Evolutionary conservation across 2,329 filamentous ascomycete genomes (phyloP).

Genomic region (Blastomyces silverae): DNA sequence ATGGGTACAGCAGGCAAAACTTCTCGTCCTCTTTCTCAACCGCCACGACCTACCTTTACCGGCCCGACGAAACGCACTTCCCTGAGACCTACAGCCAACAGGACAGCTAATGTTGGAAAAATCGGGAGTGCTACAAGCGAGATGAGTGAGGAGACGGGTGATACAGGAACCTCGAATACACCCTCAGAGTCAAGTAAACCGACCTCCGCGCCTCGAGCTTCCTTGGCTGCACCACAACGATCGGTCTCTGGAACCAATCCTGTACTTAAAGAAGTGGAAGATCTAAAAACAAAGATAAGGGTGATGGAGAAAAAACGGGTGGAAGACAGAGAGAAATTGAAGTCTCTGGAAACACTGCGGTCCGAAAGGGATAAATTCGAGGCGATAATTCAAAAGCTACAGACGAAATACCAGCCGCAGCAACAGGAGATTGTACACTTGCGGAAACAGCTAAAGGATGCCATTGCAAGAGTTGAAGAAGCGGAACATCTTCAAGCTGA

Average conservation of each 20-base stretch:
- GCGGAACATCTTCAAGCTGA: constrained; percentile 72
- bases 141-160: constrained; percentile 23
- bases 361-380: constrained; percentile 54
- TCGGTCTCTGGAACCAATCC: constrained; percentile 46
- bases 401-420: constrained; percentile 78
- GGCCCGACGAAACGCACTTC: constrained; percentile 31
- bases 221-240: constrained; percentile 33
- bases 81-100: constrained; percentile 28
- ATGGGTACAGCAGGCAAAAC: constrained; percentile 31
- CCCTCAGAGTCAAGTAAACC: constrained; percentile 23
- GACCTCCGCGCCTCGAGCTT: constrained; percentile 26
- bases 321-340: constrained; percentile 80
- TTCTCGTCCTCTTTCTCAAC: constrained; percentile 30
- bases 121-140: constrained; percentile 27
- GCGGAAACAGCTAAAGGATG: constrained; percentile 69
- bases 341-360: constrained; percentile 67
- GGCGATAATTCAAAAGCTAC: constrained; percentile 79
- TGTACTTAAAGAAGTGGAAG: constrained; percentile 65
- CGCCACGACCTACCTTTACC: constrained; percentile 24
- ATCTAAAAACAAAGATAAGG: constrained; percentile 78
- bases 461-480: constrained; percentile 60
- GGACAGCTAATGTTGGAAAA: constrained; percentile 26
- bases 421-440: constrained; percentile 72
- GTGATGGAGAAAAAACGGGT: constrained; percentile 78
- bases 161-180: constrained; percentile 13